Base-by-base conservation (phyloP, 257 asterid genomes). In the Euphrasia confusa region DNA sequence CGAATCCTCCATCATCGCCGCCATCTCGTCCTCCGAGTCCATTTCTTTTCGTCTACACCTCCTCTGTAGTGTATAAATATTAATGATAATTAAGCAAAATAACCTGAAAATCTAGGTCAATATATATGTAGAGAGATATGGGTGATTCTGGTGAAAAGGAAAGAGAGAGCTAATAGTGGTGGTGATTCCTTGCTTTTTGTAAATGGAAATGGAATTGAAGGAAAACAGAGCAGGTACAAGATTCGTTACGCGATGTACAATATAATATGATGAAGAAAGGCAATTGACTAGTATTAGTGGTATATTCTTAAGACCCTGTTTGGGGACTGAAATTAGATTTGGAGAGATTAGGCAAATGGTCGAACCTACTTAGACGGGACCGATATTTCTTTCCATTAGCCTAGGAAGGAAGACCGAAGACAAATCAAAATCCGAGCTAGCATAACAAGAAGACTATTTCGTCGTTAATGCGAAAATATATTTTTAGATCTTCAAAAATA, bases 11-110 rank as follows among this genome's bases (percentile, higher is more conserved):
- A 77, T 76, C 76, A 35, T 71, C 68, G 72, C 72, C 63, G 71
- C 50, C 77, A 82, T 67, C 73, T 84, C 97, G 62, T 86, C 94
- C 69, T 81, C 93, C 58, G 87, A 86, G 28, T 84, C 94, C 95
- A 82, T 86, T 39, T 26, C 58, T 35, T 35, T 35, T 35, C 33
- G 11, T 21, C 58, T 53, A 3, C 30, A 32, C 33, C 7, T 10
- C 40, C 40, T 35, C 40, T 35, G 9, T 6, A 35, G 10, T 6
- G 40, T 7, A 33, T 35, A 39, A 28, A 24, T 50, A 39, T 21
- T 21, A 21, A 65, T 67, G 64, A 44, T 33, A 53, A 67, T 67
- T 49, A 45, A 45, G 15, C 32, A 13, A 49, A 62, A 18, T 15
- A 57, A 54, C 53, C 64, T 53, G 59, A 66, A 66, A 66, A 35